Conservation (phyloP, 2,329 filamentous ascomycete genomes). For the Penicillium capsulatum region DNA sequence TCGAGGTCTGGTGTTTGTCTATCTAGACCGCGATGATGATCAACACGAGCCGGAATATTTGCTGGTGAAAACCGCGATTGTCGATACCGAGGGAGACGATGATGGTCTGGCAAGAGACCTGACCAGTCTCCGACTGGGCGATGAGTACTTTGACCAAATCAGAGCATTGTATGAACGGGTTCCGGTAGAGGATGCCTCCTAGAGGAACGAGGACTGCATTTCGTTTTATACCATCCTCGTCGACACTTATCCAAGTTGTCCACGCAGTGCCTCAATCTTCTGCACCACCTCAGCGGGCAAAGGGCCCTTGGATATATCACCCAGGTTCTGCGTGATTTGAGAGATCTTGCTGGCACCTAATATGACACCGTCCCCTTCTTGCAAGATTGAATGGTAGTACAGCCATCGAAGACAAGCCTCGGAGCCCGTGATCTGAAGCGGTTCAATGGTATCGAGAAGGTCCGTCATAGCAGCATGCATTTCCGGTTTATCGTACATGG, state of each 20-base stretch:
- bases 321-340: slow-evolving; percentile 32
- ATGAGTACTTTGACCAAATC: too few relatives aligned
- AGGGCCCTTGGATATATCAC: slow-evolving; percentile 29
- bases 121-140: too few relatives aligned
- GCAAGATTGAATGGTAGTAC: slow-evolving; percentile 29
- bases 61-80: too few relatives aligned
- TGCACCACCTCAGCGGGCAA: slow-evolving; percentile 22
- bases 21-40: too few relatives aligned
- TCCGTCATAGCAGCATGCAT: slow-evolving; percentile 29
- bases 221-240: too few relatives aligned
- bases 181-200: too few relatives aligned
- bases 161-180: too few relatives aligned
- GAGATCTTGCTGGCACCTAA: slow-evolving; percentile 32
- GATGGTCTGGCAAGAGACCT: too few relatives aligned
- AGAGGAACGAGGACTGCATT: too few relatives aligned
- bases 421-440: slow-evolving; percentile 24
- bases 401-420: slow-evolving; percentile 39
- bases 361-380: slow-evolving; percentile 30
- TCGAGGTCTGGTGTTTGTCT: too few relatives aligned
- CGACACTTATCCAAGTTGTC: background rate
- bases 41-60: too few relatives aligned
- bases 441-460: slow-evolving; percentile 26
- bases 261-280: slow-evolving; percentile 10
- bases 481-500: slow-evolving; percentile 28
- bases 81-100: too few relatives aligned